These are phyloP conservation scores for Didymella pomorum DNA, from an alignment of 2,329 filamentous ascomycete species.

Conservation along the genomic window DNA sequence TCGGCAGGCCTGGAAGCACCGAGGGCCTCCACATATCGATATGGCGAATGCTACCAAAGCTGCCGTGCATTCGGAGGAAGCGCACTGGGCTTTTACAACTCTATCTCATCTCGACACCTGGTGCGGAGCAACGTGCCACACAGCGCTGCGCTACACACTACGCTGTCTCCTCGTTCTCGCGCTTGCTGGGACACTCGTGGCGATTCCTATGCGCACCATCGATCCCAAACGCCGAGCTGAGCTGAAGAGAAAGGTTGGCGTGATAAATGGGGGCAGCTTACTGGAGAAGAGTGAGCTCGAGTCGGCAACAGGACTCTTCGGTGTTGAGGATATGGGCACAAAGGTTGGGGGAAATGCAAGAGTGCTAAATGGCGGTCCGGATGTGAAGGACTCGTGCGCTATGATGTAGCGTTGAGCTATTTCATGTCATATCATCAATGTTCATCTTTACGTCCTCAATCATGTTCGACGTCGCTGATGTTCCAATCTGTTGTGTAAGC, in stretches of 20 bases:
- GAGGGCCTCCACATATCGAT: background rate
- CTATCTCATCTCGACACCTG: conserved; percentile 4
- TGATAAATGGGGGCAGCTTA: background rate
- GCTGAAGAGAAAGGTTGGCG: background rate
- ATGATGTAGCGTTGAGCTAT: conserved; percentile 22
- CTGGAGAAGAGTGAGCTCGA: background rate
- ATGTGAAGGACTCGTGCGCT: conserved; percentile 34
- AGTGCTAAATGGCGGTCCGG: conserved; percentile 15
- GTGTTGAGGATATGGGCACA: background rate
- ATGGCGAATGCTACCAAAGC: background rate
- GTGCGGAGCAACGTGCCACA: conserved; percentile 4
- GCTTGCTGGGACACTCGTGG: background rate
- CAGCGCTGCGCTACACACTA: conserved; percentile 4
- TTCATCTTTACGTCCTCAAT: background rate
- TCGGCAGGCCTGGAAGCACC: background rate
- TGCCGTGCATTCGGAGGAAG: background rate
- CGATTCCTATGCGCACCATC: background rate
- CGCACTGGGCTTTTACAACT: background rate
- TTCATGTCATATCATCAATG: background rate
- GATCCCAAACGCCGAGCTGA: background rate
- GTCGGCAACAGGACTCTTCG: background rate
- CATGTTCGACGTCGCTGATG: background rate
- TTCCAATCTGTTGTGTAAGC: too few species aligned
- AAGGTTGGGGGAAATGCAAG: background rate
- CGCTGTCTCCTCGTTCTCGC: conserved; percentile 5